Evolutionary conservation across 495 filamentous ascomycete genomes (phyloP).

Genomic region (Talaromyces wortmannii): DNA sequence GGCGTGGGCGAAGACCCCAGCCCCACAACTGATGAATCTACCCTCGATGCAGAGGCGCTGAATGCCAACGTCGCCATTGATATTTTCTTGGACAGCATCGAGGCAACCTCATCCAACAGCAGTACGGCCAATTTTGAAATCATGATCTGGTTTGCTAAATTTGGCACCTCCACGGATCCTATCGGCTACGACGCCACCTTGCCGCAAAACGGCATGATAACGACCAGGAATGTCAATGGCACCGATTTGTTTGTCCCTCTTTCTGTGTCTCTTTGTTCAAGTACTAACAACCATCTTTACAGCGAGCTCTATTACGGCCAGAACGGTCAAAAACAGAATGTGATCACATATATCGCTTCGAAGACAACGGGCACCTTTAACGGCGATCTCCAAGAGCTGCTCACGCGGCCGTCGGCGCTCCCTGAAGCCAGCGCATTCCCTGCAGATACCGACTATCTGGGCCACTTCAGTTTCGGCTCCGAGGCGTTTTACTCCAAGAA

Average conservation of each 20-base stretch:
- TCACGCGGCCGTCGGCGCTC: constrained; percentile 19
- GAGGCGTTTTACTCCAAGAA: constrained; percentile 19
- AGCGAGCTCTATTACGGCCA: constrained; percentile 24
- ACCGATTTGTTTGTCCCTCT: constrained; percentile 23
- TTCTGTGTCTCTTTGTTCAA: not conserved
- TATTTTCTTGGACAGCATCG: constrained; percentile 35
- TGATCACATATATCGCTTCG: not conserved
- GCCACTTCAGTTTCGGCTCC: constrained; percentile 29
- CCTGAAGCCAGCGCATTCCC: constrained; percentile 12
- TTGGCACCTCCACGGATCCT: constrained; percentile 16
- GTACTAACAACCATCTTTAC: not conserved
- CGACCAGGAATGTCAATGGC: constrained; percentile 16
- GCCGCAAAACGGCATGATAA: not conserved
- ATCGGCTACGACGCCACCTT: constrained; percentile 14
- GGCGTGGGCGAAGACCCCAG: constrained; percentile 19
- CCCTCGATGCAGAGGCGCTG: constrained; percentile 12
- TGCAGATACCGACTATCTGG: constrained; percentile 19
- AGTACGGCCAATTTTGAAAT: constrained; percentile 30
- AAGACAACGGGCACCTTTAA: constrained; percentile 12
- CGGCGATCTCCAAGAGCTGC: constrained; percentile 28
- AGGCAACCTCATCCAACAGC: constrained; percentile 16
- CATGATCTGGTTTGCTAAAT: constrained; percentile 35
- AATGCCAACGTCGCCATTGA: constrained; percentile 38
- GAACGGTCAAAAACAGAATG: constrained; percentile 3
- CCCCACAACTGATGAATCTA: constrained; percentile 5